A percentile compares a stretch with the other conserved stretches of the same genome.
phyloP scores from a whole-genome alignment of 495 filamentous ascomycete genomes.

The Chaetomium fimeti region DNA sequence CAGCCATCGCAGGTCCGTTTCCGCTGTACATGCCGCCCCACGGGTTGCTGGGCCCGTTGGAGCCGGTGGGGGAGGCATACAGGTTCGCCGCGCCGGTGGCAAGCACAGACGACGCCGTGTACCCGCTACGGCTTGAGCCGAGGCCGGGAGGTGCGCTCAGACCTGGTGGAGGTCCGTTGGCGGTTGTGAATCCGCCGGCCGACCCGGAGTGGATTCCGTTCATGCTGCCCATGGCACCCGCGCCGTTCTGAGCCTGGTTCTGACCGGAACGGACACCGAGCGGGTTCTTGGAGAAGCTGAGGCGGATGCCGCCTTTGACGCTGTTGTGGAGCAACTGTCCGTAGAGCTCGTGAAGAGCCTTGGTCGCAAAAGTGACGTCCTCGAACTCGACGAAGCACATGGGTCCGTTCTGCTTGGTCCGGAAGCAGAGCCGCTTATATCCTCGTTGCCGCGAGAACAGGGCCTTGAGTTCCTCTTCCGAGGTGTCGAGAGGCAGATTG shows the following conservation, averaged over 20 bases:
- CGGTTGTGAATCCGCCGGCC: constrained; percentile 62
- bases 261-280: constrained; percentile 85
- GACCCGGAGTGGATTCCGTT: constrained; percentile 38
- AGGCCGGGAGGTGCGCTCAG: constrained; percentile 69
- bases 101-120: constrained; percentile 29
- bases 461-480: constrained; percentile 93
- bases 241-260: constrained; percentile 41
- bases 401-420: constrained; percentile 96
- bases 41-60: constrained; percentile 24
- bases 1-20: constrained; percentile 25
- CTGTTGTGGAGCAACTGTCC: constrained; percentile 87
- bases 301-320: constrained; percentile 93
- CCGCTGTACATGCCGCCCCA: constrained; percentile 32
- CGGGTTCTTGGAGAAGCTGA: constrained; percentile 98
- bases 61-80: constrained; percentile 27
- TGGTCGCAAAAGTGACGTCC: constrained; percentile 89
- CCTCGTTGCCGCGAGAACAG: constrained; percentile 93
- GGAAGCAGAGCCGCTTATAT: constrained; percentile 93
- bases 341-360: constrained; percentile 88
- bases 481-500: constrained; percentile 90
- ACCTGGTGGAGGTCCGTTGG: constrained; percentile 73
- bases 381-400: constrained; percentile 99
- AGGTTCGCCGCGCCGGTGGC: constrained; percentile 18
- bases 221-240: constrained; percentile 56
- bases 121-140: constrained; percentile 41